Base-by-base conservation (phyloP, 2,329 filamentous ascomycete species). In the Penicillium brasilianum region DNA sequence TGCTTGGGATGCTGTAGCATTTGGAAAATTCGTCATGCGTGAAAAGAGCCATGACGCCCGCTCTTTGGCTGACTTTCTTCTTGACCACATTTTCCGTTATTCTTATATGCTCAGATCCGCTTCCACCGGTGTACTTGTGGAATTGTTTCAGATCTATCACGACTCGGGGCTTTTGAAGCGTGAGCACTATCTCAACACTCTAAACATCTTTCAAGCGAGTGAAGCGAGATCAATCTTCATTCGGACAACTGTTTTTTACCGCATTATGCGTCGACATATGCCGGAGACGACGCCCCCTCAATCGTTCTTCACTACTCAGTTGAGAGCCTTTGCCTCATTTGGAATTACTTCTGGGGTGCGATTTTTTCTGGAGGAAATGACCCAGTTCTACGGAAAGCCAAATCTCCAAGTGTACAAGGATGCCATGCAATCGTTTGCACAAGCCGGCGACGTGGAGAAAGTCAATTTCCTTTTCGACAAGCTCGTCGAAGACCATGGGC, bases 381-480 rank as follows among this genome's bases (percentile, higher is more conserved):
- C 71, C 11, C 58, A 62, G 20, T 75, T 77, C 18, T 68, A 77
- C 65, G 64, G 55, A 39, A 72, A 71, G 55, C 73, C 77, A 16
- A 65, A 75, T 9, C 44, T 66, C 4, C 55, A 65, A 34, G 72
- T 71, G 20, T 82, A 80, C 61, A 74, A 72, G 55, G 54, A 63
- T 13, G 73, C 74, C 4, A 71, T 84, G 43, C 71, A 69, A 9
- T 76, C 75, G 11, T 82, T 82, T 67, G 79, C 84, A 37, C 70
- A 72, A 41, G 74, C 78, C 56, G 83, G 83, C 28, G 80, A 86
- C 63, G 75, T 77, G 14, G 65, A 68, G 25, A 77, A 77, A 20
- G 79, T 84, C 32, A 68, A 80, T 43, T 69, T 73, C 36, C 59
- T 84, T 8, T 85, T 84, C 62, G 67, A 80, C 9, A 75, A 77